Evolutionary conservation across 192 early-diverging fungal species (phyloP).

Genomic region (Rhizophagus prolifer): DNA sequence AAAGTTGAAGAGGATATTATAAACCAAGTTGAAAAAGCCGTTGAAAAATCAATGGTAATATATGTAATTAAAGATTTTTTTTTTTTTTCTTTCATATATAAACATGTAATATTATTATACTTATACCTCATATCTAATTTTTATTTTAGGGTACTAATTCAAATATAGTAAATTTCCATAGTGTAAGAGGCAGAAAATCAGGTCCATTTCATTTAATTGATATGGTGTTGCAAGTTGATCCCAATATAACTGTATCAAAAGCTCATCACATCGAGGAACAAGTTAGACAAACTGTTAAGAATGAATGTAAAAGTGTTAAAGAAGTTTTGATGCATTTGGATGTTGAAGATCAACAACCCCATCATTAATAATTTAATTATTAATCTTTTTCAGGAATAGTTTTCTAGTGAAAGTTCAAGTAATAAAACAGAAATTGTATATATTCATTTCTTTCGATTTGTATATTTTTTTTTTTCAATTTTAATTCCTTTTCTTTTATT

Average conservation of each 20-base stretch:
- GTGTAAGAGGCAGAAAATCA: slow-evolving; percentile 51
- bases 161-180: slow-evolving; percentile 45
- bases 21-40: slow-evolving; percentile 29
- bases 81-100: not conserved
- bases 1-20: slow-evolving; percentile 32
- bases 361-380: slow-evolving; percentile 17
- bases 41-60: slow-evolving; percentile 20
- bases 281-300: slow-evolving; percentile 32
- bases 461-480: too few relatives aligned
- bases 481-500: too few relatives aligned
- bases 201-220: slow-evolving; percentile 60
- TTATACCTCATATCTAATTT: not conserved
- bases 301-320: slow-evolving; percentile 38
- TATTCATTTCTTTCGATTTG: too few relatives aligned
- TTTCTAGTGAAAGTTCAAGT: too few relatives aligned
- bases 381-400: too few relatives aligned
- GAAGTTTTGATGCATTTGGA: slow-evolving; percentile 42
- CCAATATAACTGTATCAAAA: slow-evolving; percentile 42
- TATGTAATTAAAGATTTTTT: not conserved
- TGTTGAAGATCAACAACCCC: slow-evolving; percentile 33
- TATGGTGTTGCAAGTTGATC: slow-evolving; percentile 51
- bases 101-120: too few relatives aligned
- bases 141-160: slow-evolving; percentile 30
- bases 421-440: too few relatives aligned
- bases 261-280: slow-evolving; percentile 45